These are phyloP conservation scores for Fusarium vanettenii DNA, from an alignment of 2,329 filamentous ascomycete species.

Conservation along the genomic window DNA sequence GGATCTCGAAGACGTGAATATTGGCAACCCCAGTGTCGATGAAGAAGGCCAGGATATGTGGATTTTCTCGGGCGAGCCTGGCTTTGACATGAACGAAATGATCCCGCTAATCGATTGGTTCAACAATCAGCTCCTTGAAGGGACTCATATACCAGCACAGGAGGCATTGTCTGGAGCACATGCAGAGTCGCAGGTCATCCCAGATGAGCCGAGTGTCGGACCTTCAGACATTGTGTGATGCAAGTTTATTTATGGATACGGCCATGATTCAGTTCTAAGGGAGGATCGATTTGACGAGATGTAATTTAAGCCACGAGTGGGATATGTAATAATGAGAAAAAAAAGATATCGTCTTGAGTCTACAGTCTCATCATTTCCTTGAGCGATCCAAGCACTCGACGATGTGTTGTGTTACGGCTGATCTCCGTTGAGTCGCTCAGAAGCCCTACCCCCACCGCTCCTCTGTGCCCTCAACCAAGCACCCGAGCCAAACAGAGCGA, in stretches of 20 bases:
- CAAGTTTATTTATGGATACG: neutral
- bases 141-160: neutral
- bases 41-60: neutral
- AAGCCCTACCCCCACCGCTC: too few relatives aligned
- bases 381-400: neutral
- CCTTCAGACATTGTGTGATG: neutral
- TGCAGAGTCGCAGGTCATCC: neutral
- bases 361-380: neutral
- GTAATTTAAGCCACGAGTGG: neutral
- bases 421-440: too few relatives aligned
- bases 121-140: neutral
- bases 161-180: neutral
- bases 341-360: neutral
- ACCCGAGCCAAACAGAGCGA: neutral
- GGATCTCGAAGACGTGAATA: neutral
- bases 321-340: too few relatives aligned
- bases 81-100: neutral
- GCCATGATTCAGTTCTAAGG: neutral
- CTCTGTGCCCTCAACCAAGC: too few relatives aligned
- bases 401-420: too few relatives aligned
- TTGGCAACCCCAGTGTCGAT: neutral
- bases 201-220: neutral
- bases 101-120: slow-evolving; percentile 1
- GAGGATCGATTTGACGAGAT: neutral
- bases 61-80: neutral